Evolutionary conservation across 1,284 basidiomycete genomes (phyloP), one percentile per base, ranked within the genome.

Genomic region (Flammula alnicola): DNA sequence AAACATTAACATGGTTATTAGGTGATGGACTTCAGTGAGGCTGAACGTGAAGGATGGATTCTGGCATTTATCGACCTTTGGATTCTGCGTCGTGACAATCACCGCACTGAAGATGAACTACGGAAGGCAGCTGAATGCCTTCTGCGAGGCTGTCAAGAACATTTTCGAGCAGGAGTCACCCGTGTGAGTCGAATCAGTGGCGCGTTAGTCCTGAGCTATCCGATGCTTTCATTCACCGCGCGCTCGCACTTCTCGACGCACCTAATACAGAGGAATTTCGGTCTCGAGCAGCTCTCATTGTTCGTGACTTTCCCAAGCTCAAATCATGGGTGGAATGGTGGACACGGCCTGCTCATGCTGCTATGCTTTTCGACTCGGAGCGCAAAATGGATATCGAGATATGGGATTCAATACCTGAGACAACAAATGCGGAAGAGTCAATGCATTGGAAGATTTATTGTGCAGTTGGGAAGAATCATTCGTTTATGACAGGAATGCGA

Each of bases 11-110:
- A 22, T 33, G 11, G 14, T 37, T n/a, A n/a, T n/a, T 45, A 66
- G 66, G 55, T 65, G 25, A 54, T 65, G 22, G 65, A 67, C 43
- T 66, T 65, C 46, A 65, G 65, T 47, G 57, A 62, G 32, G 63
- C 64, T 14, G 52, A 67, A 40, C 47, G 55, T 0, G 27, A 27
- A 9, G 66, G 65, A 3, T 69, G 64, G 44, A 59, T 57, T 10
- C 12, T 31, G 1, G 66, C 62, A 9, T 69, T 60, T 52, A 40
- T 62, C 5, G 38, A 40, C 11, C 67, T 64, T 43, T 62, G 58
- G 54, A 26, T 11, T 9, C n/a, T 17, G 6, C 32, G 20, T 5
- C 22, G 26, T 7, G 39, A 35, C 11, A 27, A 60, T 32, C 16
- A 36, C 11, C 51, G 52, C 1, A 49, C 55, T 12, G 30, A 43